Conservation (phyloP, 495 filamentous ascomycete genomes). For the Hyaloscypha hepaticicola region DNA sequence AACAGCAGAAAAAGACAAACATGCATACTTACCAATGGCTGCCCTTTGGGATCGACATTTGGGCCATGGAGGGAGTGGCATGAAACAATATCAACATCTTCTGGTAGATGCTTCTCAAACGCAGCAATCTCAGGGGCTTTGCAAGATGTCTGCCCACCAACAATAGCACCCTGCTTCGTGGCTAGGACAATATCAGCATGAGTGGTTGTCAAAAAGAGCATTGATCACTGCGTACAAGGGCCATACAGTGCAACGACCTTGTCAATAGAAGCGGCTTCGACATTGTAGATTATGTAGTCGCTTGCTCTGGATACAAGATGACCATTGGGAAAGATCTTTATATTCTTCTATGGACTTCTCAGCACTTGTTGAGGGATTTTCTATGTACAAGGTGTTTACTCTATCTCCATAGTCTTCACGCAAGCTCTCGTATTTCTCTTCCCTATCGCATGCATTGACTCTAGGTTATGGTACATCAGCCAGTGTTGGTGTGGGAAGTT, state of each 20-base stretch:
- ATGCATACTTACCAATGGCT: conserved; percentile 66
- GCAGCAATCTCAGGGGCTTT: conserved; percentile 95
- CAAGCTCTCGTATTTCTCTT: conserved; percentile 77
- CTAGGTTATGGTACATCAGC: conserved; percentile 45
- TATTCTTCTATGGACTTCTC: conserved; percentile 62
- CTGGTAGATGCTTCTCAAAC: conserved; percentile 84
- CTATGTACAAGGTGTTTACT: conserved; percentile 47
- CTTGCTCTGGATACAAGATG: conserved; percentile 91
- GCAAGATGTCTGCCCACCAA: conserved; percentile 97
- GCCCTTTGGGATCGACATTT: conserved; percentile 78
- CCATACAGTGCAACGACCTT: conserved; percentile 81
- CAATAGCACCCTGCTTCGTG: conserved; percentile 89
- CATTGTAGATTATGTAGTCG: conserved; percentile 97
- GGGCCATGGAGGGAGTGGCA: conserved; percentile 97
- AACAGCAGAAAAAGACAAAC: neutral
- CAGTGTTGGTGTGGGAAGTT: conserved; percentile 12
- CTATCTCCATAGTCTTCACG: conserved; percentile 73
- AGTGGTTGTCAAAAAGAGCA: conserved; percentile 18
- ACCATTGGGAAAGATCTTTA: conserved; percentile 83
- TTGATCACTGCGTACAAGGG: conserved; percentile 68
- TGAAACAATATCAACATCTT: conserved; percentile 89
- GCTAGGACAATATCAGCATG: conserved; percentile 50
- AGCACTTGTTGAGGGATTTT: conserved; percentile 46
- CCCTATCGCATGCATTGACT: conserved; percentile 90
- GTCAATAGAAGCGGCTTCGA: conserved; percentile 88